Percentiles rank a stretch among this genome's conserved stretches.
phyloP scores from a whole-genome alignment of 1,284 basidiomycete genomes.

The Pascua guehoae region DNA sequence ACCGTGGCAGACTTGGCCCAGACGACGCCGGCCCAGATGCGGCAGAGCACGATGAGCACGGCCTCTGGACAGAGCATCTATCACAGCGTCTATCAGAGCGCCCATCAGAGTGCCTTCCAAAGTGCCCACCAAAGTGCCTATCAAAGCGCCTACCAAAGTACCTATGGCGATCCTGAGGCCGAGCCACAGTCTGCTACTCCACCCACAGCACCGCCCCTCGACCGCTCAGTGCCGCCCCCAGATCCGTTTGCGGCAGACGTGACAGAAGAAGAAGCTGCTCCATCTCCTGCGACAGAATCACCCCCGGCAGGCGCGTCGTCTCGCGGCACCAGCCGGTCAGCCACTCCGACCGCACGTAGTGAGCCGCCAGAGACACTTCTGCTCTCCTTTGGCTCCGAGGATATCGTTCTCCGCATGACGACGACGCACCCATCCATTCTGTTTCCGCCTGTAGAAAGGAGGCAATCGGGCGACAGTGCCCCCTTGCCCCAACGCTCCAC shows the following conservation, averaged over 20 bases:
- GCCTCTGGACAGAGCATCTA: conserved; percentile 15
- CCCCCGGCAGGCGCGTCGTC: neutral
- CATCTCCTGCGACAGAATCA: neutral
- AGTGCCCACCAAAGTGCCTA: too few relatives aligned
- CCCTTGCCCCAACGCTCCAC: too few relatives aligned
- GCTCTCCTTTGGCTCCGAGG: conserved; percentile 39
- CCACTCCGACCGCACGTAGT: conserved; percentile 20
- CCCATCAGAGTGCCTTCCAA: too few relatives aligned
- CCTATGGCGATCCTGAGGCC: too few relatives aligned
- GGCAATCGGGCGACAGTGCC: too few relatives aligned
- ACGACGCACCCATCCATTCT: conserved; percentile 4
- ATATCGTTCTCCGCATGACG: conserved; percentile 37
- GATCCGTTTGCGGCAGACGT: neutral
- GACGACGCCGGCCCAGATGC: conserved; percentile 3
- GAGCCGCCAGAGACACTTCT: conserved; percentile 22
- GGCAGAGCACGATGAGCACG: conserved; percentile 9
- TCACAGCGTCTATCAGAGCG: conserved; percentile 3
- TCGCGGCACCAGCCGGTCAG: conserved; percentile 18
- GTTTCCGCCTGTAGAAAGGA: too few relatives aligned
- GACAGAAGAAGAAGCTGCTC: neutral
- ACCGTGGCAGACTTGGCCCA: neutral
- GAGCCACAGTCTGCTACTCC: too few relatives aligned
- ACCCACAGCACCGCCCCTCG: neutral
- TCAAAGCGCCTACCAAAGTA: too few relatives aligned
- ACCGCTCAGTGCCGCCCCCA: neutral